These are phyloP conservation scores for Parascedosporium putredinis DNA, from an alignment of 2,329 filamentous ascomycete species.

Conservation along the genomic window DNA sequence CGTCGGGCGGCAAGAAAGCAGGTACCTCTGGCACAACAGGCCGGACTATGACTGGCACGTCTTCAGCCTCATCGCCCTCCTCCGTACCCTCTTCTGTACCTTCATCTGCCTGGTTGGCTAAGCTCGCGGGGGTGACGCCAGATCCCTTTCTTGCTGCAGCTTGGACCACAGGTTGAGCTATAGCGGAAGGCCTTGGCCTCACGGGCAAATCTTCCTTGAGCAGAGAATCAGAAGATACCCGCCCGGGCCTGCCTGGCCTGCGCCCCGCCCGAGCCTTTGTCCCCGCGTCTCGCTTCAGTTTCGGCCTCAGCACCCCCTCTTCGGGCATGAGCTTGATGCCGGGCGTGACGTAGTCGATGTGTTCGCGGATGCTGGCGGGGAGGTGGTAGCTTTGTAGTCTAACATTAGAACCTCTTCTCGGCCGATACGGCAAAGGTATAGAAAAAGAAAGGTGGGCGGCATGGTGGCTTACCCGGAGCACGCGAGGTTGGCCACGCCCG, in stretches of 20 bases:
- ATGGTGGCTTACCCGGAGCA: neutral
- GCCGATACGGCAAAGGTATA: no score
- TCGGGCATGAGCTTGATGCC: slow-evolving; percentile 29
- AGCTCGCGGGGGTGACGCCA: neutral
- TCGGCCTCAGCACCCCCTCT: neutral
- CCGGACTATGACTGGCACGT: neutral
- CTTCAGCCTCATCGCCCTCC: no score
- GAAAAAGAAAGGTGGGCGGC: neutral
- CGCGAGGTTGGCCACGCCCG: neutral
- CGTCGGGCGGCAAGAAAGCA: neutral
- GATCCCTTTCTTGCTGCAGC: neutral
- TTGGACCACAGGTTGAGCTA: neutral
- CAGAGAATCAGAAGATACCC: neutral
- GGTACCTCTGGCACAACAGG: neutral
- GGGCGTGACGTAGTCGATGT: slow-evolving; percentile 39
- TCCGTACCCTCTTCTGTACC: no score
- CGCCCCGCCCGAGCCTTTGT: neutral
- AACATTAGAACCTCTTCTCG: no score
- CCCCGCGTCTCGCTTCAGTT: neutral
- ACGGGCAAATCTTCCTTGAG: neutral
- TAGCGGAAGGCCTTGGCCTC: neutral
- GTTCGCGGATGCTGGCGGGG: slow-evolving; percentile 14
- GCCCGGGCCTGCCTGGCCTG: neutral
- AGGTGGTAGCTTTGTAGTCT: neutral
- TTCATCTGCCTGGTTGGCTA: neutral